Conservation (phyloP, 441 rosid genomes). For the Raphanus hybrid region DNA sequence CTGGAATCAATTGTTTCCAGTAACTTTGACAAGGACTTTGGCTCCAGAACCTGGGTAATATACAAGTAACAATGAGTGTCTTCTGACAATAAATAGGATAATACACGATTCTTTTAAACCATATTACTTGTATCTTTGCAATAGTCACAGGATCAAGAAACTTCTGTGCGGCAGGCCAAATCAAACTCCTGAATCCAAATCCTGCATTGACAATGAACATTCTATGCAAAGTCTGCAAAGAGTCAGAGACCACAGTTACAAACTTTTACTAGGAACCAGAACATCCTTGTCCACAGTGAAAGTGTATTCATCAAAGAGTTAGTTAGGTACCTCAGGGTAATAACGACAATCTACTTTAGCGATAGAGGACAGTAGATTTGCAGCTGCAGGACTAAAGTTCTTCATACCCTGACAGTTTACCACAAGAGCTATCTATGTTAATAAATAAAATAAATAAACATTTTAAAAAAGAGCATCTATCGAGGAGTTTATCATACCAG, state of each 20-base stretch:
- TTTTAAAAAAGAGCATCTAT: background rate
- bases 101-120: background rate
- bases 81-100: conserved; percentile 9
- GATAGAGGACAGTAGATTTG: conserved; percentile 75
- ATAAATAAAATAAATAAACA: background rate
- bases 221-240: conserved; percentile 78
- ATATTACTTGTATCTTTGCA: conserved; percentile 80
- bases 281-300: conserved; percentile 19
- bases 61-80: conserved; percentile 19
- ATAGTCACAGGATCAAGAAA: conserved; percentile 82
- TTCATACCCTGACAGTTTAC: conserved; percentile 70
- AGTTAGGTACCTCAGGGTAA: conserved; percentile 89
- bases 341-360: conserved; percentile 83
- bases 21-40: conserved; percentile 73
- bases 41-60: conserved; percentile 77
- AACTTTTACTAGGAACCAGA: conserved; percentile 27
- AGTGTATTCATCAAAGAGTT: background rate
- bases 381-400: conserved; percentile 83
- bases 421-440: conserved; percentile 16
- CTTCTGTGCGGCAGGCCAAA: conserved; percentile 98
- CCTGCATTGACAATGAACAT: conserved; percentile 98
- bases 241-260: conserved; percentile 38
- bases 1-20: conserved; percentile 84
- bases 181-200: conserved; percentile 89
- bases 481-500: conserved; percentile 52